Conservation (phyloP, 805 yeast genomes). For the Deakozyma indianensis region DNA sequence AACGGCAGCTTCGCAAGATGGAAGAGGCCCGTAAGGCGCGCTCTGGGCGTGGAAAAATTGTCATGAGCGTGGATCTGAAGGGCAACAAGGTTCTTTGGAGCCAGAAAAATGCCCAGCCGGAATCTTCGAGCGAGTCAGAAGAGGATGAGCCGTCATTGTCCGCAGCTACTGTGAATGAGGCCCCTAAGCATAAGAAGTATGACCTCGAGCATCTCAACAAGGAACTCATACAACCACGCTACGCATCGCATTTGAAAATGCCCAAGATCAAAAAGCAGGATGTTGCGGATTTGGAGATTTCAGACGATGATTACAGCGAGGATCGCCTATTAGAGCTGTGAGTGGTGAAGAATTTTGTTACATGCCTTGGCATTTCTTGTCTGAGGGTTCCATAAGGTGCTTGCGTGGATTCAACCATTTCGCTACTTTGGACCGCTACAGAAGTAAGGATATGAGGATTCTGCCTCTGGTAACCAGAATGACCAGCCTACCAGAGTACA, state of each 20-base stretch:
- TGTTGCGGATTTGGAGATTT: not conserved
- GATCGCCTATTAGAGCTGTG: not conserved
- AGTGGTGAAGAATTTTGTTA: no score
- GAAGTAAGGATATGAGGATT: no score
- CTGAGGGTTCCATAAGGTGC: no score
- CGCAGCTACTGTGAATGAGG: conserved; percentile 2
- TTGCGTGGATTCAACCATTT: no score
- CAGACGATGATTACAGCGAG: not conserved
- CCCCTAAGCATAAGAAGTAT: not conserved
- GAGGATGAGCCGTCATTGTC: conserved; percentile 10
- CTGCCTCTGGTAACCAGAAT: no score
- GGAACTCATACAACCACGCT: conserved; percentile 1
- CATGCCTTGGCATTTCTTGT: no score
- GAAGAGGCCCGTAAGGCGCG: conserved; percentile 45
- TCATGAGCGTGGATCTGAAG: conserved; percentile 61
- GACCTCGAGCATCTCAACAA: not conserved
- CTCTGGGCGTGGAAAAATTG: conserved; percentile 59
- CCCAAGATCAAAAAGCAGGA: conserved; percentile 2
- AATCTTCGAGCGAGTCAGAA: conserved; percentile 18
- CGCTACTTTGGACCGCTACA: no score
- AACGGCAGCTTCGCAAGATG: conserved; percentile 50
- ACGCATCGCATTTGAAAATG: conserved; percentile 1
- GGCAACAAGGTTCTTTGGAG: conserved; percentile 67
- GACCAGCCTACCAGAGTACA: no score
- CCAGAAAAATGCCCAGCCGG: conserved; percentile 26